phyloP scores from a whole-genome alignment of 2,329 filamentous ascomycete genomes.

The Colletotrichum simmondsii region DNA sequence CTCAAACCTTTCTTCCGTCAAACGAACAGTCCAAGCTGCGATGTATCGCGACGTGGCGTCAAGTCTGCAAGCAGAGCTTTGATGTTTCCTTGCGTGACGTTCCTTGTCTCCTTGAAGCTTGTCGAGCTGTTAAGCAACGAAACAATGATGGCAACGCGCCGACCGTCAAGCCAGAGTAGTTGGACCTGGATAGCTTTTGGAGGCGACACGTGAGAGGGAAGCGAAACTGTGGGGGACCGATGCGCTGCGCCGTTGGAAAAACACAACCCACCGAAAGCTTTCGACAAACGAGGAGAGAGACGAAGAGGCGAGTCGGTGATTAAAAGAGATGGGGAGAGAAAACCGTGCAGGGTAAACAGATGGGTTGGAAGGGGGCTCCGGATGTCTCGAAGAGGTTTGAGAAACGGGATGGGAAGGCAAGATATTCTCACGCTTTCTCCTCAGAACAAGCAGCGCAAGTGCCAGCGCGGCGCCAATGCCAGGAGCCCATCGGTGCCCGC shows the following conservation, averaged over 20 bases:
- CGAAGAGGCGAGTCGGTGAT: conserved; percentile 3
- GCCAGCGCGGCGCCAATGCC: conserved; percentile 3
- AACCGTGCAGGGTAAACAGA: conserved; percentile 27
- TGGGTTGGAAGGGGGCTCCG: conserved; percentile 32
- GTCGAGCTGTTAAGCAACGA: conserved; percentile 16
- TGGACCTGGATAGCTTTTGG: conserved; percentile 15
- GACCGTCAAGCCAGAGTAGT: conserved; percentile 15
- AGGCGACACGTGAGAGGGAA: conserved; percentile 31
- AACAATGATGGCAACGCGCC: conserved; percentile 22
- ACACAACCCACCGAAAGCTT: conserved; percentile 27
- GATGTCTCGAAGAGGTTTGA: conserved; percentile 39
- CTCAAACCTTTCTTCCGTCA: conserved; percentile 51
- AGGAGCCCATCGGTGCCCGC: background rate
- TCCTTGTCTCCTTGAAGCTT: conserved; percentile 3
- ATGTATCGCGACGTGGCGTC: conserved; percentile 26
- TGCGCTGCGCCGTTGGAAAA: conserved; percentile 28
- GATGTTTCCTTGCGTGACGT: conserved; percentile 16
- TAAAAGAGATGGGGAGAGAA: conserved; percentile 34
- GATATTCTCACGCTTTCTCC: conserved; percentile 32
- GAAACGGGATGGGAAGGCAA: conserved; percentile 37
- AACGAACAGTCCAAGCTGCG: conserved; percentile 39
- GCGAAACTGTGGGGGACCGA: conserved; percentile 6
- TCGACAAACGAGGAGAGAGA: background rate
- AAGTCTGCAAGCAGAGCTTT: conserved; percentile 35
- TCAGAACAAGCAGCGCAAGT: conserved; percentile 18